phyloP scores from a whole-genome alignment of 2,329 filamentous ascomycete genomes.

The Rosellinia necatrix region DNA sequence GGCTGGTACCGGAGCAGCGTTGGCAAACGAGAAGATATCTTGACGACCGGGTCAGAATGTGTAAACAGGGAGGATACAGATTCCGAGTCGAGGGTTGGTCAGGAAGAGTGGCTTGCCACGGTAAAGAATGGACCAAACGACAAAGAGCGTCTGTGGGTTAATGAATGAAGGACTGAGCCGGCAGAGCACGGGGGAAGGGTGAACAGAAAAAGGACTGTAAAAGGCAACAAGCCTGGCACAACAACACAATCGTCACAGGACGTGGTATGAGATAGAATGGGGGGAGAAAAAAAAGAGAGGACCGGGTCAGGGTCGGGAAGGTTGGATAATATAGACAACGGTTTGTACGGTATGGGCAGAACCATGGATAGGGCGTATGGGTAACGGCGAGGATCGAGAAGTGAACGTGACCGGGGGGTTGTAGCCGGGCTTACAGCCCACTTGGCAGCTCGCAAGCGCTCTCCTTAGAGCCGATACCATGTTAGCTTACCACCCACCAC shows the following conservation, averaged over 20 bases:
- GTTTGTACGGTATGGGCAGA: too few relatives aligned
- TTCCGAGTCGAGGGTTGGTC: conserved; percentile 23
- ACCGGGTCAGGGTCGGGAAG: conserved; percentile 8
- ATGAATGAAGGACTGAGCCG: conserved; percentile 38
- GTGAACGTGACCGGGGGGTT: too few relatives aligned
- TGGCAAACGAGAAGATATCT: conserved; percentile 20
- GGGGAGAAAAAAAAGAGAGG: conserved; percentile 2
- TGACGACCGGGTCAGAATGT: conserved; percentile 9
- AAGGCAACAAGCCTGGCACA: conserved; percentile 23
- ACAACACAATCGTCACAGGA: conserved; percentile 26
- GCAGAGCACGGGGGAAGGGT: conserved; percentile 34
- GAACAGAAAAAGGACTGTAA: conserved; percentile 31
- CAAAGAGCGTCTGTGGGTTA: conserved; percentile 36
- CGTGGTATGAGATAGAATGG: conserved; percentile 19
- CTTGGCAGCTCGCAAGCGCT: conserved; percentile 14
- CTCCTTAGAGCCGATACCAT: too few relatives aligned
- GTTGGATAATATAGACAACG: conserved; percentile 21
- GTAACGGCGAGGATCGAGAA: too few relatives aligned
- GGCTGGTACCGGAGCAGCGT: conserved; percentile 30
- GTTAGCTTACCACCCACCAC: too few relatives aligned
- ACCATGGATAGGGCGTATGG: too few relatives aligned
- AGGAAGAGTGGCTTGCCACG: conserved; percentile 27
- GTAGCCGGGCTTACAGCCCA: conserved; percentile 13
- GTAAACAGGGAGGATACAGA: conserved; percentile 8
- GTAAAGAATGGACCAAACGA: conserved; percentile 39